Evolutionary conservation across 2,329 filamentous ascomycete genomes (phyloP).

Genomic region (Aspergillus spinulosporus): DNA sequence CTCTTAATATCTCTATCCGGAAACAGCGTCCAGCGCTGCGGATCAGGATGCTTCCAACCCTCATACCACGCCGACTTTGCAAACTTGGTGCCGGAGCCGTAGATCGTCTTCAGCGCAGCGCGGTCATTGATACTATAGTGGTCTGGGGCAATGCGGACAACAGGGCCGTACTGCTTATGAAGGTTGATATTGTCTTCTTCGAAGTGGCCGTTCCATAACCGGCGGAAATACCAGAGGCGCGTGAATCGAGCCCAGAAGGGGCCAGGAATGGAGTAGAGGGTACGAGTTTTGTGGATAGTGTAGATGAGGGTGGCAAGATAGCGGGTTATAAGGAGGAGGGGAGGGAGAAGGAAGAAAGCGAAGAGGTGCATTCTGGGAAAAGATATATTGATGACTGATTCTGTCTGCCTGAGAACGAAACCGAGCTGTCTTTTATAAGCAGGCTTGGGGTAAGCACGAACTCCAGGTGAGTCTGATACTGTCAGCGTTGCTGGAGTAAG

Average conservation of each 20-base stretch:
- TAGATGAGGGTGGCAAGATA: slow-evolving; percentile 24
- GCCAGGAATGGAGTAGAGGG: slow-evolving; percentile 40
- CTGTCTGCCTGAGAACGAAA: no score
- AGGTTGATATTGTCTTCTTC: slow-evolving; percentile 43
- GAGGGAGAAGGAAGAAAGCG: slow-evolving; percentile 13
- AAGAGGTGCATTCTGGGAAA: slow-evolving; percentile 18
- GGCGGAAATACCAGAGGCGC: slow-evolving; percentile 46
- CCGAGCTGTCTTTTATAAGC: neutral
- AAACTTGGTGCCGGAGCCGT: slow-evolving; percentile 44
- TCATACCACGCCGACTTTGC: slow-evolving; percentile 42
- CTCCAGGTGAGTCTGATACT: no score
- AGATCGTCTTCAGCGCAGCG: slow-evolving; percentile 44
- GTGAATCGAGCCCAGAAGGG: slow-evolving; percentile 49
- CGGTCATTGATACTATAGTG: slow-evolving; percentile 51
- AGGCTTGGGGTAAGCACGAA: neutral
- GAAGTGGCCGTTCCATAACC: slow-evolving; percentile 40
- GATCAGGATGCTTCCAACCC: slow-evolving; percentile 32
- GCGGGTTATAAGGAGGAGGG: slow-evolving; percentile 16
- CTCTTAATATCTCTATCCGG: slow-evolving; percentile 36
- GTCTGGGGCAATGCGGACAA: slow-evolving; percentile 52
- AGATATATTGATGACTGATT: neutral
- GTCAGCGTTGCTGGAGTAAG: neutral
- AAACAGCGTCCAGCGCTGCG: slow-evolving; percentile 35
- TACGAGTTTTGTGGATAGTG: slow-evolving; percentile 29
- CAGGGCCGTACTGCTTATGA: slow-evolving; percentile 42